These are phyloP conservation scores for Neonectria coccinea DNA, from an alignment of 2,329 filamentous ascomycete genomes.

Conservation along the genomic window DNA sequence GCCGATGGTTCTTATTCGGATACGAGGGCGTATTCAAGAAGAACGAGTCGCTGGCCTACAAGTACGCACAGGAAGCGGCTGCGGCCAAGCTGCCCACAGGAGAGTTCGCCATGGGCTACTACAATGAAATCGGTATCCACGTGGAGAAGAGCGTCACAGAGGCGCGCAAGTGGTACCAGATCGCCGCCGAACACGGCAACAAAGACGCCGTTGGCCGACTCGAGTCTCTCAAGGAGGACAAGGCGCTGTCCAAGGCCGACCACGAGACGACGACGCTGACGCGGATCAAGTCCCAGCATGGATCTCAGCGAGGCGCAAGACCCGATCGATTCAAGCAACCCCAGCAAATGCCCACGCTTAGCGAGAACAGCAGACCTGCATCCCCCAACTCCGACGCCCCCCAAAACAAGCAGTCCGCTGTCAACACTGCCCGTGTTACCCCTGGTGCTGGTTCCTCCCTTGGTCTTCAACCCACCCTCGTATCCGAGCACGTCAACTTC, in stretches of 20 bases:
- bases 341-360: constrained; percentile 62
- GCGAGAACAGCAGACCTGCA: constrained; percentile 54
- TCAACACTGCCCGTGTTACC: constrained; percentile 33
- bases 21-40: constrained; percentile 93
- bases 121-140: constrained; percentile 95
- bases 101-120: constrained; percentile 97
- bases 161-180: constrained; percentile 89
- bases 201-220: constrained; percentile 86
- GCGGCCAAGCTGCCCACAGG: constrained; percentile 85
- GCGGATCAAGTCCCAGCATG: constrained; percentile 85
- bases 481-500: constrained; percentile 56
- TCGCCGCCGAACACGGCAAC: constrained; percentile 91
- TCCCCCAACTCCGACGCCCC: constrained; percentile 44
- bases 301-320: constrained; percentile 72
- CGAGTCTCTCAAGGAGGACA: constrained; percentile 84
- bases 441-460: constrained; percentile 53
- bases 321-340: constrained; percentile 69
- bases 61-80: constrained; percentile 89
- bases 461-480: constrained; percentile 52
- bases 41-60: constrained; percentile 93
- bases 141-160: constrained; percentile 85
- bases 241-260: constrained; percentile 87
- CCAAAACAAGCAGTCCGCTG: constrained; percentile 27
- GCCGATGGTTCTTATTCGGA: constrained; percentile 98
- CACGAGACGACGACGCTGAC: constrained; percentile 92